Base-by-base conservation (phyloP, 2,329 filamentous ascomycete species). In the Lasiodiplodia sp. region DNA sequence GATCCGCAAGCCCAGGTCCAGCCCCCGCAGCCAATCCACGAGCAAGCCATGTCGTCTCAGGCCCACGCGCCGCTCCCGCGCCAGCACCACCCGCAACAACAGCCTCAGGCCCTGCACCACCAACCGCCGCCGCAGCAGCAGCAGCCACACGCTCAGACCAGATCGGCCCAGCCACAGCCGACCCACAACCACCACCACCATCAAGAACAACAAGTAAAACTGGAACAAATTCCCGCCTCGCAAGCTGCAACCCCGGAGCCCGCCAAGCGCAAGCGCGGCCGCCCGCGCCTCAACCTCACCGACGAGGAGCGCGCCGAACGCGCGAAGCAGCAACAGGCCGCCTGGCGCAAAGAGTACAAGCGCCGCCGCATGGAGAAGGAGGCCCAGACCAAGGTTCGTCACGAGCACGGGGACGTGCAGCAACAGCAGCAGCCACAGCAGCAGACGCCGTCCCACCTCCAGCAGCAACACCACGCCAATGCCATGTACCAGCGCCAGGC, bases 311-410 rank as follows among this genome's bases (percentile, higher is more conserved):
- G 66, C 37, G 37, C 66, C 34, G 55, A 58, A 28, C 56, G 66
- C 12, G 56, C 66, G 12, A 58, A 58, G 28, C 55, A 68, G 51
- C 66, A 68, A 49, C 66, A 68, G 28, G 66, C 66, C 38, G 56
- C 56, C 21, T 68, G 66, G 66, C 66, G 66, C 56, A 49, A 47
- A 34, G 66, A 68, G 57, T 51, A 68, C 49, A 60, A 62, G 49
- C 56, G 57, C 25, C 56, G 56, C 34, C 47, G 47, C 25, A 21
- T 34, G 44, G 56, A 63, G 28, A 52, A 57, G 0, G 71, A 77
- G 4, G 82, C 83, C 2, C 90, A 90, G 0, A 82, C 86, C 44
- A 76, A 81, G 14, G 85, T 82, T 0, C 92, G 91, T 90, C 82
- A 81, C 63, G 76, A 84, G n/a, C 53, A 38, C 21, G 44, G 23